Conservation (phyloP, 108 stramenopile species). For the Cyclostephanos invisitatus region DNA sequence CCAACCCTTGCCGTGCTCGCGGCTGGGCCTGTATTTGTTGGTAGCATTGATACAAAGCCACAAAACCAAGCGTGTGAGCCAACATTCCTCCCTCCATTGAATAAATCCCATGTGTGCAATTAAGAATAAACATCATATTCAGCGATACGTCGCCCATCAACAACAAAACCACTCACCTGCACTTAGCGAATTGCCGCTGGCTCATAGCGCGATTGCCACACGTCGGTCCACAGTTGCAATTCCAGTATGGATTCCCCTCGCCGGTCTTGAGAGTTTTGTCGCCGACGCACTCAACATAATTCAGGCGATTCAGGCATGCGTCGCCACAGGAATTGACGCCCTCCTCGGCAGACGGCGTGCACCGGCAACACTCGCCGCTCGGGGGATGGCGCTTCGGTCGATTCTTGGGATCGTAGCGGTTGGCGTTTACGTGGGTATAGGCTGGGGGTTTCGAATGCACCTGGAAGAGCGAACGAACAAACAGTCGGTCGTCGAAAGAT, state of each 20-base stretch:
- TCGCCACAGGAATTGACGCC: constrained; percentile 61
- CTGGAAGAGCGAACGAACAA: neutral
- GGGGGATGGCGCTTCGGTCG: constrained; percentile 64
- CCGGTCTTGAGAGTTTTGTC: constrained; percentile 47
- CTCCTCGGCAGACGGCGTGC: constrained; percentile 32
- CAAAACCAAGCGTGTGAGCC: neutral
- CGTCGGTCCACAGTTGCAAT: constrained; percentile 72
- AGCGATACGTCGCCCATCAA: neutral
- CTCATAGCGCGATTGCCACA: constrained; percentile 88
- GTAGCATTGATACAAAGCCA: neutral
- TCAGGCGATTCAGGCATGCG: constrained; percentile 78
- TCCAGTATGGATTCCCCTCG: constrained; percentile 57
- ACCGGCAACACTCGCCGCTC: constrained; percentile 62
- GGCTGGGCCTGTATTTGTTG: constrained; percentile 47
- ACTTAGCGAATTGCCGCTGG: constrained; percentile 64
- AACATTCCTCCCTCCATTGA: neutral
- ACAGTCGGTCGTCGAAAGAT: neutral
- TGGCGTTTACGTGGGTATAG: constrained; percentile 63
- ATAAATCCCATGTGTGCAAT: neutral
- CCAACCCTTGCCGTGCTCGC: constrained; percentile 90
- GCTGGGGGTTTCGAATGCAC: constrained; percentile 73
- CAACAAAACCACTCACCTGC: constrained; percentile 9
- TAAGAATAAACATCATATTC: neutral
- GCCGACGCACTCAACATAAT: constrained; percentile 79
- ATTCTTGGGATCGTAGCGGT: constrained; percentile 56